Conservation (phyloP, 2,329 filamentous ascomycete genomes). For the Tolypocladium guangdongense region DNA sequence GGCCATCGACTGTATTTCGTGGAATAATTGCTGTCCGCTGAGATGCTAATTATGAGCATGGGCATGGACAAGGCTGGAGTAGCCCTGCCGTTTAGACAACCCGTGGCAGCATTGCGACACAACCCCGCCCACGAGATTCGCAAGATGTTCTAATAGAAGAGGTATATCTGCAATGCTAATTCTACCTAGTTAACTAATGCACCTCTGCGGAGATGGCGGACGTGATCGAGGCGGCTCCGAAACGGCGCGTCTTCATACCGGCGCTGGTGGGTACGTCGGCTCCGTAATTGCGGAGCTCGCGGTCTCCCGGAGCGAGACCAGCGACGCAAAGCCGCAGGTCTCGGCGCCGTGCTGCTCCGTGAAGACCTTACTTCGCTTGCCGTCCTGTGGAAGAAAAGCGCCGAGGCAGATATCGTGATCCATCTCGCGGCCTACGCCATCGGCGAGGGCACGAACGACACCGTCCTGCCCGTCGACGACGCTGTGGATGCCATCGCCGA, state of each 20-base stretch:
- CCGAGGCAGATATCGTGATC: slow-evolving; percentile 30
- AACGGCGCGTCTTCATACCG: slow-evolving; percentile 24
- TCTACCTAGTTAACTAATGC: not conserved
- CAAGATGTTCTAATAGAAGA: no score
- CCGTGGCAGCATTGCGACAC: no score
- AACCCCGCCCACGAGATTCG: no score
- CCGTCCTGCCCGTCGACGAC: slow-evolving; percentile 17
- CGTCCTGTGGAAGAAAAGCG: slow-evolving; percentile 23
- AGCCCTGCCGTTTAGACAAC: no score
- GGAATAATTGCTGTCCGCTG: no score
- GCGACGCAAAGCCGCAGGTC: slow-evolving; percentile 22
- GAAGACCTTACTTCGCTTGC: slow-evolving; percentile 27
- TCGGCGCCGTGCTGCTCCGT: slow-evolving; percentile 27
- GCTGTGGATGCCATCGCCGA: slow-evolving; percentile 25
- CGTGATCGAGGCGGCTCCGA: not conserved
- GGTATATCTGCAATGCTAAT: no score
- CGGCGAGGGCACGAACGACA: slow-evolving; percentile 2
- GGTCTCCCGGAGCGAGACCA: slow-evolving; percentile 24
- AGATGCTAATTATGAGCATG: no score
- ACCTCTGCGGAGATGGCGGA: not conserved
- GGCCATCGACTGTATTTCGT: no score
- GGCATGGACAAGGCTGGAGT: no score
- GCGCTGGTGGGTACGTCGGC: slow-evolving; percentile 28
- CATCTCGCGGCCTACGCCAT: slow-evolving; percentile 23
- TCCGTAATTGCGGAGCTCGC: slow-evolving; percentile 22